These are phyloP conservation scores for Jaenimonas drosophilae DNA, from an alignment of 208 protist genomes.

Conservation along the genomic window DNA sequence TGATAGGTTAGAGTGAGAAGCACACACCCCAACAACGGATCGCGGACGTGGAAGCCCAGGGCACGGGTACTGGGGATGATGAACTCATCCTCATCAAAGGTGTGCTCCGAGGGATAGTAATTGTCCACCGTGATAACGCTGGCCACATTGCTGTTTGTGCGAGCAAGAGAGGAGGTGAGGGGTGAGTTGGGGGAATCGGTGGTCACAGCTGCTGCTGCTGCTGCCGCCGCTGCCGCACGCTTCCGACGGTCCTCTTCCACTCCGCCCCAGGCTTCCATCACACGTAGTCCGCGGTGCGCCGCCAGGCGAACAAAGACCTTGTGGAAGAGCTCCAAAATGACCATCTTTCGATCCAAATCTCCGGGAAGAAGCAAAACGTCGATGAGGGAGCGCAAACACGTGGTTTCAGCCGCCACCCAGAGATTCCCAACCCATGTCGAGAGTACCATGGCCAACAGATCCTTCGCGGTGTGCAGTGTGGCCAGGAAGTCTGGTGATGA, in stretches of 20 bases:
- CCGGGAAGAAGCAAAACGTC: conserved; percentile 78
- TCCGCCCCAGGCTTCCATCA: conserved; percentile 55
- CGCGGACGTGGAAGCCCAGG: conserved; percentile 75
- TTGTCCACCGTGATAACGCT: too few relatives aligned
- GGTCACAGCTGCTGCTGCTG: conserved; percentile 1
- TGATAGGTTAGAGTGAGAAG: conserved; percentile 70
- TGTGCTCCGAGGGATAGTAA: too few relatives aligned
- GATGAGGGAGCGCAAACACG: conserved; percentile 62
- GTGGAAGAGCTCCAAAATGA: conserved; percentile 83
- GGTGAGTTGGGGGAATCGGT: conserved; percentile 4
- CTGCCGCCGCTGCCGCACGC: conserved; percentile 8
- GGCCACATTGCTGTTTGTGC: too few relatives aligned
- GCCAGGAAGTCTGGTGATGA: conserved; percentile 17
- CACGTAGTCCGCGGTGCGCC: conserved; percentile 60
- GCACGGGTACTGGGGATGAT: conserved; percentile 80
- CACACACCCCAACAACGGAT: conserved; percentile 60
- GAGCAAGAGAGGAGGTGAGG: conserved; percentile 3
- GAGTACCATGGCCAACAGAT: conserved; percentile 63
- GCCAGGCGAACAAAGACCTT: conserved; percentile 61
- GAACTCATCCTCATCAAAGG: too few relatives aligned
- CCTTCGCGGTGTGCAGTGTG: conserved; percentile 67
- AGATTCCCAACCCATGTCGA: conserved; percentile 64
- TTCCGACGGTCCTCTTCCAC: conserved; percentile 49
- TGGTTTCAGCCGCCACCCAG: conserved; percentile 67
- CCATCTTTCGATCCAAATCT: conserved; percentile 73